phyloP scores from a whole-genome alignment of 108 stramenopile species.

The Schizochytrium sp. region DNA sequence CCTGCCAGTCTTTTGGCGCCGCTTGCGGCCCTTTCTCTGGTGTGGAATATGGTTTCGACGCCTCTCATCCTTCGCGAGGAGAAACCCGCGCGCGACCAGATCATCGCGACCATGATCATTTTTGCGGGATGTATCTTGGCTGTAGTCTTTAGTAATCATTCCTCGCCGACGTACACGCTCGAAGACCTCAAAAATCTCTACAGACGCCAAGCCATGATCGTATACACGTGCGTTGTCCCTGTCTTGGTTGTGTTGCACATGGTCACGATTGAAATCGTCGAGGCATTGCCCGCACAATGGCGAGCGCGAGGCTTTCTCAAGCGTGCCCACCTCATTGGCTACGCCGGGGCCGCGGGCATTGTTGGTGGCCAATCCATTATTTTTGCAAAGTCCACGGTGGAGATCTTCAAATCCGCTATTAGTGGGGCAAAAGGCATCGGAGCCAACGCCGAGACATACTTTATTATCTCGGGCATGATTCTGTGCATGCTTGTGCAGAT shows the following conservation, averaged over 20 bases:
- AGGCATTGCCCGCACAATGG: conserved; percentile 12
- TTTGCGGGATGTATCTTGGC: conserved; percentile 39
- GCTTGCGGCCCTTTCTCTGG: conserved; percentile 40
- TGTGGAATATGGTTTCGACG: conserved; percentile 30
- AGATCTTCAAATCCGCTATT: conserved; percentile 40
- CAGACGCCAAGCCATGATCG: background rate
- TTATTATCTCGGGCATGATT: background rate
- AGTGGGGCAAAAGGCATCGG: conserved; percentile 16
- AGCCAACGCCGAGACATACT: background rate
- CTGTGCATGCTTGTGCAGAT: conserved; percentile 31
- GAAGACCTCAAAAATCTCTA: conserved; percentile 26
- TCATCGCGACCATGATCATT: conserved; percentile 39
- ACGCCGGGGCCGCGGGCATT: conserved; percentile 36
- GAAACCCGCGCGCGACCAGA: conserved; percentile 22
- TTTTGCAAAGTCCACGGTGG: conserved; percentile 38
- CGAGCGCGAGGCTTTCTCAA: background rate
- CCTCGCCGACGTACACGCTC: conserved; percentile 39
- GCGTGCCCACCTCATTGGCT: conserved; percentile 15
- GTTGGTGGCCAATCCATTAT: conserved; percentile 40
- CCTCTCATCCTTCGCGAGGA: conserved; percentile 34
- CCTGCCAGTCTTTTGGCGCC: conserved; percentile 41
- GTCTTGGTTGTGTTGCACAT: background rate
- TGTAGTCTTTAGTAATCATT: conserved; percentile 32
- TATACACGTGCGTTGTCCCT: background rate
- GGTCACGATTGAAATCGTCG: conserved; percentile 19